Conservation (phyloP, 495 filamentous ascomycete genomes). For the Evansstolkia leycettana region DNA sequence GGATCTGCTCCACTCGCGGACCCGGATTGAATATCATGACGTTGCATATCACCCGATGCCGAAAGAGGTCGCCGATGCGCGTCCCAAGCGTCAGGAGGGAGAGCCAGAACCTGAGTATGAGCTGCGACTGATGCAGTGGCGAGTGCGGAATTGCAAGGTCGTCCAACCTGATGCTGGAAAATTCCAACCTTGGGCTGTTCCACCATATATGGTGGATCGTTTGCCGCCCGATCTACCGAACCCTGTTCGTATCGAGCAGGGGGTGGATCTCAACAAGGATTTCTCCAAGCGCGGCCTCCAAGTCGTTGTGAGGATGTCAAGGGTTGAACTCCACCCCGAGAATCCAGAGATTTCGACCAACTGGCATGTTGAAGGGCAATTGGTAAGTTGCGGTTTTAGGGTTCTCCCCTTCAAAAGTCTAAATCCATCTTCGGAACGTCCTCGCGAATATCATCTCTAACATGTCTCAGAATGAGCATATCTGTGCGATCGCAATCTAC, state of each 20-base stretch:
- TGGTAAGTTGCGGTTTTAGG: too few species aligned
- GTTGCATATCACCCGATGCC: conserved; percentile 18
- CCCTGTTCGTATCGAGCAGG: conserved; percentile 12
- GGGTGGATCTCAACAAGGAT: conserved; percentile 18
- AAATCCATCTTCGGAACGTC: too few species aligned
- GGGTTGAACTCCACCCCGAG: conserved; percentile 22
- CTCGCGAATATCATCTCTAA: not conserved
- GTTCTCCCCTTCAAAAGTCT: too few species aligned
- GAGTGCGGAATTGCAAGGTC: conserved; percentile 9
- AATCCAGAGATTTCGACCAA: conserved; percentile 18
- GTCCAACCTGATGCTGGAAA: conserved; percentile 20
- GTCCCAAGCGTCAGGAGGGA: conserved; percentile 8
- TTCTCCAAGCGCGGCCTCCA: conserved; percentile 31
- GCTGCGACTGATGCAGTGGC: conserved; percentile 14
- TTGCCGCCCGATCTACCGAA: conserved; percentile 12
- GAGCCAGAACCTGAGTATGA: conserved; percentile 17
- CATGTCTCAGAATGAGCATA: conserved; percentile 24
- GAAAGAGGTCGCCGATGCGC: conserved; percentile 7
- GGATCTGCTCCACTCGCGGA: conserved; percentile 17
- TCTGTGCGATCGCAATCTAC: conserved; percentile 21
- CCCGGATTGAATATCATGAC: conserved; percentile 20
- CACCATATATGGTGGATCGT: conserved; percentile 13
- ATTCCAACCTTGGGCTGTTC: conserved; percentile 22
- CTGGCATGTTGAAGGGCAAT: conserved; percentile 29
- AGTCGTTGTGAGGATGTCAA: conserved; percentile 22